Evolutionary conservation across 2,329 filamentous ascomycete species (phyloP).

Genomic region (Phialocephala subalpina): DNA sequence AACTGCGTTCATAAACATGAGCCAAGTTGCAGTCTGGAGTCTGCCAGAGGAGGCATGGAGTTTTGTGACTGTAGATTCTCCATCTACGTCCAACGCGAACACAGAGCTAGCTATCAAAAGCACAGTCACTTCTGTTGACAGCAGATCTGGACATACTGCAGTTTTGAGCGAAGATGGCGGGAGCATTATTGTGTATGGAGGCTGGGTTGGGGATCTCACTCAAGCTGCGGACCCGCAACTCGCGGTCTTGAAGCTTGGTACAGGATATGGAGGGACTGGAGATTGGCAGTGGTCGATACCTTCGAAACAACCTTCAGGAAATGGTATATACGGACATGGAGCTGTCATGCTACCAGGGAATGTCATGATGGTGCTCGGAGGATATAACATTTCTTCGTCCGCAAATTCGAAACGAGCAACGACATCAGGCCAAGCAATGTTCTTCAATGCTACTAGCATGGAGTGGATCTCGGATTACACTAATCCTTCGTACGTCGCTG

Average conservation of each 20-base stretch:
- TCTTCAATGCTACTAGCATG: constrained; percentile 69
- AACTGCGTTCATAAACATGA: constrained; percentile 92
- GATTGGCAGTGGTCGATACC: constrained; percentile 78
- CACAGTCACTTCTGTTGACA: constrained; percentile 58
- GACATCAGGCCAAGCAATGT: constrained; percentile 49
- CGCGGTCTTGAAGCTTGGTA: constrained; percentile 76
- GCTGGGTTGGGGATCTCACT: constrained; percentile 86
- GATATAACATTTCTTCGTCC: constrained; percentile 57
- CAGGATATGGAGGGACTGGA: constrained; percentile 74
- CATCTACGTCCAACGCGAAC: constrained; percentile 46
- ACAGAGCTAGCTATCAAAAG: constrained; percentile 64
- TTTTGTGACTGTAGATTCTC: constrained; percentile 72
- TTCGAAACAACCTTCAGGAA: constrained; percentile 49
- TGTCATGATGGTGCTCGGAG: constrained; percentile 73
- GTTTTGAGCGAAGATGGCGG: constrained; percentile 81
- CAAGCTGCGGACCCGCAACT: constrained; percentile 85
- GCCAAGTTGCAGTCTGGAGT: constrained; percentile 85
- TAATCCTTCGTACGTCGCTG: constrained; percentile 48
- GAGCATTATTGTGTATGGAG: constrained; percentile 82
- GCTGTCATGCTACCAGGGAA: constrained; percentile 70
- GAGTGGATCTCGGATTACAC: constrained; percentile 65
- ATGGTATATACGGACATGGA: constrained; percentile 68
- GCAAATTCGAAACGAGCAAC: constrained; percentile 48
- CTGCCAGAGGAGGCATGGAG: constrained; percentile 88
- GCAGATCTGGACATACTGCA: constrained; percentile 88